A percentile compares a stretch with the other conserved stretches of the same genome.
These are phyloP conservation scores for Vigna trinervia DNA, from an alignment of 306 rosid species.

Conservation along the genomic window DNA sequence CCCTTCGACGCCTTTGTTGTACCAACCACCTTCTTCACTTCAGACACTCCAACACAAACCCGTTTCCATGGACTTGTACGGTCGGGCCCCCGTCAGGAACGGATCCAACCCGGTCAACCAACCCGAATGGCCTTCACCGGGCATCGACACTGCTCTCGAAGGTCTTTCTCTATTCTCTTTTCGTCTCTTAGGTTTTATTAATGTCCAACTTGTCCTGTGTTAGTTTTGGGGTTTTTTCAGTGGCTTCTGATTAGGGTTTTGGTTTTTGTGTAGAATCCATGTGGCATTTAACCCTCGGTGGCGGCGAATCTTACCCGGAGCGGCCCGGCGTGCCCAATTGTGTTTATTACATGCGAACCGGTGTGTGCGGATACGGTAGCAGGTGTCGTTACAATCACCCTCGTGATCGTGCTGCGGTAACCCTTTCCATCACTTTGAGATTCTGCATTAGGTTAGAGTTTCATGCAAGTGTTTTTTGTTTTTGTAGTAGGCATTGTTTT, in stretches of 20 bases:
- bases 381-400: conserved; percentile 93
- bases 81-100: conserved; percentile 62
- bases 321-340: conserved; percentile 76
- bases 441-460: conserved; percentile 43
- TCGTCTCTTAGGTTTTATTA: conserved; percentile 56
- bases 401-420: conserved; percentile 90
- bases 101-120: conserved; percentile 64
- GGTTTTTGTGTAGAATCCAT: conserved; percentile 63
- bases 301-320: conserved; percentile 81
- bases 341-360: conserved; percentile 86
- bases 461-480: conserved; percentile 35
- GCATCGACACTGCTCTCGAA: conserved; percentile 62
- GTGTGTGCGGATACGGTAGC: conserved; percentile 83
- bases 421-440: conserved; percentile 19
- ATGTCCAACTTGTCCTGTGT: conserved; percentile 39
- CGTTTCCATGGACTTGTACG: conserved; percentile 71
- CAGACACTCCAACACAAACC: background rate
- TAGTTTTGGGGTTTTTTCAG: conserved; percentile 21
- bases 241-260: conserved; percentile 43
- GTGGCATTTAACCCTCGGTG: conserved; percentile 74
- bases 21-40: conserved; percentile 1
- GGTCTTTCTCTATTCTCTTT: conserved; percentile 45
- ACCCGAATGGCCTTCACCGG: conserved; percentile 70
- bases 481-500: background rate
- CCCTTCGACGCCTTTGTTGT: conserved; percentile 42